phyloP scores from a whole-genome alignment of 495 filamentous ascomycete species.

The Penicillium bovifimosum region DNA sequence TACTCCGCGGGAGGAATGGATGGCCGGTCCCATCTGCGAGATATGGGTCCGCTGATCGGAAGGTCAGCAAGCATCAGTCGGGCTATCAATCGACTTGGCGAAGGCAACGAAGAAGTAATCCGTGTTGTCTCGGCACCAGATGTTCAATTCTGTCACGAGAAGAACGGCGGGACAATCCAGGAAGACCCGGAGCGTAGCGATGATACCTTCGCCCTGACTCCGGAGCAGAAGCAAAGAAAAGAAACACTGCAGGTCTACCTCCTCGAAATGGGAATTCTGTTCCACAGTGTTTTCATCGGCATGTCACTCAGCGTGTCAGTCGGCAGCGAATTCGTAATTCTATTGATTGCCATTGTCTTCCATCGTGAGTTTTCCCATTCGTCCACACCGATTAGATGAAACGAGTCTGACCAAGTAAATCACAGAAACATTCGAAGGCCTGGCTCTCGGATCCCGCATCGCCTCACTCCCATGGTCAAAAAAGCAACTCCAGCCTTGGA shows the following conservation, averaged over 20 bases:
- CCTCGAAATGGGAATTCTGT: constrained; percentile 74
- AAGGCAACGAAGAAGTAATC: constrained; percentile 21
- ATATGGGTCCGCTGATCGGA: constrained; percentile 28
- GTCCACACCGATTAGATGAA: not conserved
- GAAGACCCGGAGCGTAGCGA: constrained; percentile 20
- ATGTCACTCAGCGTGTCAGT: constrained; percentile 72
- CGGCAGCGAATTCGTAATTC: constrained; percentile 63
- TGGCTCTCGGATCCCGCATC: constrained; percentile 63
- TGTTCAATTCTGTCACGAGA: constrained; percentile 7
- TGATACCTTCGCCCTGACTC: not conserved
- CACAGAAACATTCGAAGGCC: constrained; percentile 54
- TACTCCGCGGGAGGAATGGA: constrained; percentile 3
- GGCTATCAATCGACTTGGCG: constrained; percentile 26
- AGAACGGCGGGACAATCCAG: constrained; percentile 10
- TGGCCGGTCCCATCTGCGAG: constrained; percentile 21
- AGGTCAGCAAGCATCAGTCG: constrained; percentile 29
- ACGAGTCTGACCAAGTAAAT: constrained; percentile 18
- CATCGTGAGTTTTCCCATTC: constrained; percentile 45
- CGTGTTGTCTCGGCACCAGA: constrained; percentile 26
- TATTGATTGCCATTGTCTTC: constrained; percentile 68
- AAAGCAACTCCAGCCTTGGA: constrained; percentile 52
- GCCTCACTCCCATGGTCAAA: constrained; percentile 37
- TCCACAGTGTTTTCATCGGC: constrained; percentile 76
- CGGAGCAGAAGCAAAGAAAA: constrained; percentile 28
- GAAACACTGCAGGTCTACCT: constrained; percentile 59